phyloP scores from a whole-genome alignment of 371 early-diverging fungal species.

The Zopfochytrium polystomum region DNA sequence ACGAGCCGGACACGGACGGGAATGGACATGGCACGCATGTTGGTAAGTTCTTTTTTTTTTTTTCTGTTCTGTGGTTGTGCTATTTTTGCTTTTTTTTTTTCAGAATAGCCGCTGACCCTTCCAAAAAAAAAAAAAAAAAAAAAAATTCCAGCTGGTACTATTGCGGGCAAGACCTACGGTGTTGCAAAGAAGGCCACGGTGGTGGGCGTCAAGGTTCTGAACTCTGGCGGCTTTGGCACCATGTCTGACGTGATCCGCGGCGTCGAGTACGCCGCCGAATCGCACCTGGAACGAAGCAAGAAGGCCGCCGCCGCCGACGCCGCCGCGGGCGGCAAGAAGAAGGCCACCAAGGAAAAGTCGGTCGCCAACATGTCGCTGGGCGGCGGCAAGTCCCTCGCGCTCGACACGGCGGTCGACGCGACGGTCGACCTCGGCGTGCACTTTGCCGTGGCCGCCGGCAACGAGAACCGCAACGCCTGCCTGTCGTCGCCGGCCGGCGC shows the following conservation, averaged over 20 bases:
- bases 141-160: slow-evolving; percentile 49
- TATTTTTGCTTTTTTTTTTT: not conserved
- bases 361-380: slow-evolving; percentile 62
- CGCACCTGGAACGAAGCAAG: slow-evolving; percentile 17
- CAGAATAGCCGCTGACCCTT: not conserved
- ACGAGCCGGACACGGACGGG: slow-evolving; percentile 34
- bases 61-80: not conserved
- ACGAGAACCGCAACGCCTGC: slow-evolving; percentile 53
- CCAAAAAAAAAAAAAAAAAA: not conserved
- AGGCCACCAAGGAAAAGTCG: slow-evolving; percentile 6
- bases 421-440: slow-evolving; percentile 51
- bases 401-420: slow-evolving; percentile 43
- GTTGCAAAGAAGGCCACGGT: slow-evolving; percentile 78
- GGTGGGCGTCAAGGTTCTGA: slow-evolving; percentile 80
- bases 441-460: slow-evolving; percentile 41
- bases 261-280: slow-evolving; percentile 54
- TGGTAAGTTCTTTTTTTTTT: not conserved
- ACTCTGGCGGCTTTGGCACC: slow-evolving; percentile 38
- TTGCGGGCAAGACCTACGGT: slow-evolving; percentile 71
- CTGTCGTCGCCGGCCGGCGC: slow-evolving; percentile 58
- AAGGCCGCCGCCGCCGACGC: slow-evolving; percentile 1
- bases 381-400: slow-evolving; percentile 46
- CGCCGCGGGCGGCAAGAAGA: slow-evolving; percentile 18
- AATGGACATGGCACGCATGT: slow-evolving; percentile 60
- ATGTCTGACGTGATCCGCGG: slow-evolving; percentile 58